A percentile compares a stretch with the other conserved stretches of the same genome.
phyloP scores from a whole-genome alignment of 2,329 filamentous ascomycete species.

The Colletotrichum neosansevieriae region DNA sequence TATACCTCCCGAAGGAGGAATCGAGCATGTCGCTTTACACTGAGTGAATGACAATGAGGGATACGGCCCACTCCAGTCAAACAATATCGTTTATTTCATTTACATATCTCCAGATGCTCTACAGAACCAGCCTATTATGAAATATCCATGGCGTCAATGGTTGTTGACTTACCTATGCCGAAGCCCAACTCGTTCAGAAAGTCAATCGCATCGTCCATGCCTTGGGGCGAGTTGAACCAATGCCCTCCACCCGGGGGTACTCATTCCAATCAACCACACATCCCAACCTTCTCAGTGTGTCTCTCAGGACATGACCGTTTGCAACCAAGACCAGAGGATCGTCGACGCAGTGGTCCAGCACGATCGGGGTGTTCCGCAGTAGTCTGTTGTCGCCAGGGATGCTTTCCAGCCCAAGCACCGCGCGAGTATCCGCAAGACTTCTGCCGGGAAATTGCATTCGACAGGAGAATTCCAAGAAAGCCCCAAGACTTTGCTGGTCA shows the following conservation, averaged over 20 bases:
- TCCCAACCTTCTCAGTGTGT: conserved; percentile 52
- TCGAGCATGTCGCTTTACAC: too few species aligned
- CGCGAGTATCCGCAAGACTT: conserved; percentile 48
- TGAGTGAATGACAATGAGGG: too few species aligned
- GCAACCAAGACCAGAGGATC: conserved; percentile 56
- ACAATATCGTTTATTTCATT: too few species aligned
- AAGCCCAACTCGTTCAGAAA: conserved; percentile 45
- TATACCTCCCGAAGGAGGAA: too few species aligned
- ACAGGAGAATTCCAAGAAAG: conserved; percentile 54
- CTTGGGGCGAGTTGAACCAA: conserved; percentile 58
- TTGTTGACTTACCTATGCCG: neutral
- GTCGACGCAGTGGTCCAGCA: conserved; percentile 60
- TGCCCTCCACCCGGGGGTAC: conserved; percentile 56
- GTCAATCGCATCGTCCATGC: conserved; percentile 55
- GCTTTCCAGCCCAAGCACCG: conserved; percentile 47
- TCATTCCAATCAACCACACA: conserved; percentile 55
- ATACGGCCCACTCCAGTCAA: too few species aligned
- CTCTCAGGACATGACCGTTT: conserved; percentile 51
- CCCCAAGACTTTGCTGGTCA: conserved; percentile 44
- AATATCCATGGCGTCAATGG: neutral
- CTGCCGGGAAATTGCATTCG: conserved; percentile 52
- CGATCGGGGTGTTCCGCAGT: conserved; percentile 56
- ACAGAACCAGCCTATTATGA: neutral
- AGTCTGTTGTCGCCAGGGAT: conserved; percentile 46
- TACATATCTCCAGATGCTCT: too few species aligned